Conservation (phyloP, 73 alveolate species). For the Paramecium sexaurelia region DNA sequence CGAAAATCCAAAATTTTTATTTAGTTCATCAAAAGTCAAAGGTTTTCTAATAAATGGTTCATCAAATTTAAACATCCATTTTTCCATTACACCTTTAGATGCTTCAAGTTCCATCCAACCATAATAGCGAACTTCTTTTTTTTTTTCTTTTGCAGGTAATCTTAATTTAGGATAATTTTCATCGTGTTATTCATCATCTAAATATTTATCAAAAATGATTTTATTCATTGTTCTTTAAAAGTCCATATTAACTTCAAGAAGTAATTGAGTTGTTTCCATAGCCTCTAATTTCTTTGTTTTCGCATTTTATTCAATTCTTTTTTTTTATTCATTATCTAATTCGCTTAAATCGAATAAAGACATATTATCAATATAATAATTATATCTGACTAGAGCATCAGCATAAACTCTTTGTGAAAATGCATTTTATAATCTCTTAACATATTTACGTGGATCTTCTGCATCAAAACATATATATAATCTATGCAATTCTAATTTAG, state of each 20-base stretch:
- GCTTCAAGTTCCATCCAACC: conserved; percentile 82
- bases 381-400: conserved; percentile 73
- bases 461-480: conserved; percentile 80
- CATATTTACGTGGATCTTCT: conserved; percentile 86
- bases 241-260: conserved; percentile 84
- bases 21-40: conserved; percentile 78
- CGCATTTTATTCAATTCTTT: conserved; percentile 75
- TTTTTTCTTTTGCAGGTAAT: conserved; percentile 73
- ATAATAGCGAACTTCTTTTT: conserved; percentile 65
- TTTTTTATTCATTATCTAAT: conserved; percentile 82
- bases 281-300: conserved; percentile 64
- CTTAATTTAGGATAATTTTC: conserved; percentile 62
- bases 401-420: conserved; percentile 73
- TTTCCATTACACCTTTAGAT: conserved; percentile 63
- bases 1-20: conserved; percentile 86
- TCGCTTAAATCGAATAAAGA: conserved; percentile 87
- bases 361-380: conserved; percentile 90
- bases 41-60: conserved; percentile 81
- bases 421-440: conserved; percentile 78
- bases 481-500: conserved; percentile 70
- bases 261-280: conserved; percentile 75
- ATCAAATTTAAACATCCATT: conserved; percentile 55
- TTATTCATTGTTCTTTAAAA: conserved; percentile 97
- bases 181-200: conserved; percentile 73
- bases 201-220: conserved; percentile 92